These are phyloP conservation scores for Pseudozyma thailandica DNA, from an alignment of 1,284 basidiomycete genomes.

Conservation along the genomic window DNA sequence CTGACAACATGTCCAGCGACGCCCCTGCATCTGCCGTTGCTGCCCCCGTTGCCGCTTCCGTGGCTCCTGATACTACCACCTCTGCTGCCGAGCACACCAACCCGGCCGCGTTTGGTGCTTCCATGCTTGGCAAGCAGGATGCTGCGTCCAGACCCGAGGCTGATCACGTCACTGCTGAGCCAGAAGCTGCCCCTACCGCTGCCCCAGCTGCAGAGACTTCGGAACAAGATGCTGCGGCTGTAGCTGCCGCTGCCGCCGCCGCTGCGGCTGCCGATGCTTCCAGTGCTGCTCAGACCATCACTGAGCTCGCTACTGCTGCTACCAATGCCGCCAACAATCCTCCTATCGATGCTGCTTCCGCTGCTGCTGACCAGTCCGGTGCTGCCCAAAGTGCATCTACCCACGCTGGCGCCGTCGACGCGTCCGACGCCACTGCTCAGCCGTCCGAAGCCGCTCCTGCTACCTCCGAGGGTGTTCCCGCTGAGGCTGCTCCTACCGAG, in stretches of 20 bases:
- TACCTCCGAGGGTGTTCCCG: constrained; percentile 3
- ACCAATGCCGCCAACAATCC: constrained; percentile 30
- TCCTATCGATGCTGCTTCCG: not conserved
- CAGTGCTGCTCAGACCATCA: constrained; percentile 44
- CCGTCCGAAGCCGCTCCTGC: not conserved
- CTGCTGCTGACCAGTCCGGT: not conserved
- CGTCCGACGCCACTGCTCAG: constrained; percentile 1
- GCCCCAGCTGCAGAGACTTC: constrained; percentile 7
- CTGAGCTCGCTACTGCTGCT: constrained; percentile 41
- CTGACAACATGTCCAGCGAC: constrained; percentile 24
- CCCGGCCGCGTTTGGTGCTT: constrained; percentile 9
- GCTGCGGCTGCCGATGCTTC: constrained; percentile 46
- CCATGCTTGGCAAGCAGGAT: constrained; percentile 11
- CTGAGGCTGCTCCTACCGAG: not conserved
- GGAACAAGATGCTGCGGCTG: constrained; percentile 20
- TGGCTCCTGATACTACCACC: constrained; percentile 3
- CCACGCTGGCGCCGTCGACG: not conserved
- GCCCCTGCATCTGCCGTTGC: constrained; percentile 12
- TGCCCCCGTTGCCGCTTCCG: constrained; percentile 4
- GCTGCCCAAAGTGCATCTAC: constrained; percentile 3
- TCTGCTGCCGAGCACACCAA: not conserved
- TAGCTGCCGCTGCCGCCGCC: constrained; percentile 21
- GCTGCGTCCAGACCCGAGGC: constrained; percentile 6
- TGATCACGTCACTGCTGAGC: constrained; percentile 10
- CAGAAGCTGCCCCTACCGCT: constrained; percentile 4